These are phyloP conservation scores for Aspergillus tubingensis DNA, from an alignment of 2,329 filamentous ascomycete genomes.

Conservation along the genomic window DNA sequence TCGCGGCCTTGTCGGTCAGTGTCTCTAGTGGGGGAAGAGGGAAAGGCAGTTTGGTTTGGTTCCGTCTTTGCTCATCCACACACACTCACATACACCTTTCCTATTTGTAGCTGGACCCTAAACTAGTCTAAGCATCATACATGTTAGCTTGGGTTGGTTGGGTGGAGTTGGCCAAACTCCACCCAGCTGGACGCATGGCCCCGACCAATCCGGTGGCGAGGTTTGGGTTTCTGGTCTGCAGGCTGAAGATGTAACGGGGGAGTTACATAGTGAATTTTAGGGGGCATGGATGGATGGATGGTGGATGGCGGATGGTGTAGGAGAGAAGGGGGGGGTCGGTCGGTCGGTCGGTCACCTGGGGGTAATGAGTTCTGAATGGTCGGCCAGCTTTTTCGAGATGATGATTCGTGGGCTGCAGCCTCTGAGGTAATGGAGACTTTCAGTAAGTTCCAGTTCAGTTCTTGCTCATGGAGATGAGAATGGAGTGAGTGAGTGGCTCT, in stretches of 20 bases:
- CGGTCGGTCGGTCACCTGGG: neutral
- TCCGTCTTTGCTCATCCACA: slow-evolving; percentile 6
- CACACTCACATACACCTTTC: slow-evolving; percentile 7
- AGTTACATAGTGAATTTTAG: slow-evolving; percentile 10
- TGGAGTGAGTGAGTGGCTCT: slow-evolving; percentile 7
- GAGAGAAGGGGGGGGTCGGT: neutral
- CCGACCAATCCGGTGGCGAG: slow-evolving; percentile 2
- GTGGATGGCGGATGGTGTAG: too few relatives aligned
- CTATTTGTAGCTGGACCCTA: slow-evolving; percentile 24
- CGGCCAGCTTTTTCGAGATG: neutral
- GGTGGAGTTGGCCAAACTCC: neutral
- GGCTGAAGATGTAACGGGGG: slow-evolving; percentile 13
- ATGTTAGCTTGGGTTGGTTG: slow-evolving; percentile 15
- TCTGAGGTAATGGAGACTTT: slow-evolving; percentile 6
- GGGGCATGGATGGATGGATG: too few relatives aligned
- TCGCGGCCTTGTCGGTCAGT: slow-evolving; percentile 10
- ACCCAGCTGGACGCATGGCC: neutral
- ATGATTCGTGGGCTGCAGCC: slow-evolving; percentile 4
- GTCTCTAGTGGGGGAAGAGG: too few relatives aligned
- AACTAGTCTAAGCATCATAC: slow-evolving; percentile 27
- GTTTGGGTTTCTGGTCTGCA: neutral
- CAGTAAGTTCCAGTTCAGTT: too few relatives aligned
- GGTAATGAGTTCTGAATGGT: neutral
- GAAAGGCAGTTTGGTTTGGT: neutral
- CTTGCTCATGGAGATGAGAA: neutral